A percentile compares a stretch with the other conserved stretches of the same genome.
These are phyloP conservation scores for Penicillium glabrum DNA, from an alignment of 2,329 filamentous ascomycete genomes.

Conservation along the genomic window DNA sequence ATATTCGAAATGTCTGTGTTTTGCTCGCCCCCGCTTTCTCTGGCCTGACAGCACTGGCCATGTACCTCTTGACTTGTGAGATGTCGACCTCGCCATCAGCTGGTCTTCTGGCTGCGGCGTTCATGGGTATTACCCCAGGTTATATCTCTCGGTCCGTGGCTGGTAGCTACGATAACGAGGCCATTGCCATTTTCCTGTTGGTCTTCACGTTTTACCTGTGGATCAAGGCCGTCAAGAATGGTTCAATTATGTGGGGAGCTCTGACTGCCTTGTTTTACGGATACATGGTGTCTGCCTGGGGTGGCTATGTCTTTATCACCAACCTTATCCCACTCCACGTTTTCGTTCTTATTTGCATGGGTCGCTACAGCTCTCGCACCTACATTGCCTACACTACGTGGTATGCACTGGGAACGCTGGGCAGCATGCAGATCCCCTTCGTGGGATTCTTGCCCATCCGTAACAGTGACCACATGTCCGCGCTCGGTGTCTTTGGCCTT, in stretches of 20 bases:
- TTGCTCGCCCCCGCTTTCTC: conserved; percentile 93
- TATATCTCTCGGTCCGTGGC: conserved; percentile 98
- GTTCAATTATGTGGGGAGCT: conserved; percentile 94
- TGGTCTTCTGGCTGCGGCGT: conserved; percentile 86
- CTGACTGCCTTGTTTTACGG: conserved; percentile 95
- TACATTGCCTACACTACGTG: conserved; percentile 98
- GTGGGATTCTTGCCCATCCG: conserved; percentile 95
- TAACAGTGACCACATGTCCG: conserved; percentile 98
- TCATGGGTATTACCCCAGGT: conserved; percentile 96
- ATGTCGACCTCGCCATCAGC: conserved; percentile 96
- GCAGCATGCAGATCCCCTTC: conserved; percentile 99
- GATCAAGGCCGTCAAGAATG: conserved; percentile 97
- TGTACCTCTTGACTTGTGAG: conserved; percentile 94
- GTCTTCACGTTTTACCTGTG: conserved; percentile 98
- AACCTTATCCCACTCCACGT: conserved; percentile 92
- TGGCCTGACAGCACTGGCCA: conserved; percentile 85
- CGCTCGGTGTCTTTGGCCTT: conserved; percentile 80
- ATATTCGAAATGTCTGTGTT: conserved; percentile 98
- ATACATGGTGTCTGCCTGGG: conserved; percentile 99
- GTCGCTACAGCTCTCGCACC: conserved; percentile 86
- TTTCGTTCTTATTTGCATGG: conserved; percentile 94
- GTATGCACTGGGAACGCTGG: conserved; percentile 93
- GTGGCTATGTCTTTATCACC: conserved; percentile 99
- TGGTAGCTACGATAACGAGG: conserved; percentile 98
- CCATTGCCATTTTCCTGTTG: conserved; percentile 96